These are phyloP conservation scores for Trametes cubensis DNA, from an alignment of 768 basidiomycete species.

Conservation along the genomic window DNA sequence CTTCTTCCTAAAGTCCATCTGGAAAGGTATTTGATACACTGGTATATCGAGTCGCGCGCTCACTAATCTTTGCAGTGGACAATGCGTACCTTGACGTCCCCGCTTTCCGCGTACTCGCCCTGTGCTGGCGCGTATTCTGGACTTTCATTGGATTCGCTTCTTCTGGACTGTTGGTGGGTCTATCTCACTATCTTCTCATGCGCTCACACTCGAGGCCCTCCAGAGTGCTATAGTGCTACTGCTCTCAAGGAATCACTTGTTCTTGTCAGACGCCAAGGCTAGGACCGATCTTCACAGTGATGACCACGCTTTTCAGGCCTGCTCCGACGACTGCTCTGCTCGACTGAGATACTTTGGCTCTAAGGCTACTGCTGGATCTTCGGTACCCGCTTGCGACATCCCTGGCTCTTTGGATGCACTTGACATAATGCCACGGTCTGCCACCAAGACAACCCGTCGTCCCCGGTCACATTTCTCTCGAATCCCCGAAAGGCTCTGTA, in stretches of 20 bases:
- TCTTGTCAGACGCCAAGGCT: background rate
- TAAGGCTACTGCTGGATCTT: background rate
- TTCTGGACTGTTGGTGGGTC: constrained; percentile 47
- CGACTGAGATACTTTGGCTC: constrained; percentile 2
- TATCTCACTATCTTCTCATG: background rate
- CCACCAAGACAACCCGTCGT: constrained; percentile 12
- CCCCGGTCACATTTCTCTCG: constrained; percentile 43
- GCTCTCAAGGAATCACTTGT: constrained; percentile 34
- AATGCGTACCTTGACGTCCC: constrained; percentile 34
- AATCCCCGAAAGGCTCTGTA: constrained; percentile 50
- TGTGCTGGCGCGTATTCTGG: constrained; percentile 21
- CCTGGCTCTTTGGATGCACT: background rate
- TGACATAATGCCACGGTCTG: background rate
- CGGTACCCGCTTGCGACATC: background rate
- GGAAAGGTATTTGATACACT: constrained; percentile 22
- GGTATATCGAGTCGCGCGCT: constrained; percentile 3
- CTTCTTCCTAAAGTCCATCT: constrained; percentile 23
- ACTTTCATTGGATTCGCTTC: constrained; percentile 35
- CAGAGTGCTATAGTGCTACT: constrained; percentile 43
- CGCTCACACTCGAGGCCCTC: constrained; percentile 21
- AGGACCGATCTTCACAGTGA: constrained; percentile 3
- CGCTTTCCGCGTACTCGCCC: constrained; percentile 32
- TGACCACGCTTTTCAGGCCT: background rate
- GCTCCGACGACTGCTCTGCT: background rate
- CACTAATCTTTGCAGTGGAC: constrained; percentile 31